phyloP scores from a whole-genome alignment of 495 filamentous ascomycete genomes.

The Xylaria curta region DNA sequence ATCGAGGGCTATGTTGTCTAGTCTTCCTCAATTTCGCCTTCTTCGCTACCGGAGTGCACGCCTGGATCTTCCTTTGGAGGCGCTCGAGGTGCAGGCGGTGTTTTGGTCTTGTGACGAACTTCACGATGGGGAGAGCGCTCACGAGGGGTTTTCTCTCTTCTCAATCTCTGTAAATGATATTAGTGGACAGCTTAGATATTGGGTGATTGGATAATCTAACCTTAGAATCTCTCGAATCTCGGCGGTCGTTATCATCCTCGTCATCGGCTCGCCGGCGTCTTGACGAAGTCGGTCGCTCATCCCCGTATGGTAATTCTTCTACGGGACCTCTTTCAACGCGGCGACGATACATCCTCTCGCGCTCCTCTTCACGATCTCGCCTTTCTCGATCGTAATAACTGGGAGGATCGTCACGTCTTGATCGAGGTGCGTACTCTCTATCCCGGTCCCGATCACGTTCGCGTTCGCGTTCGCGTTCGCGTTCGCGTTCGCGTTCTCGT shows the following conservation, averaged over 20 bases:
- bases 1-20: conserved; percentile 41
- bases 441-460: conserved; percentile 56
- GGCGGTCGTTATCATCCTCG: conserved; percentile 72
- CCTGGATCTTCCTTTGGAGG: conserved; percentile 66
- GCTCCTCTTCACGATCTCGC: conserved; percentile 81
- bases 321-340: conserved; percentile 78
- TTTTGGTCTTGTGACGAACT: conserved; percentile 60
- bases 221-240: conserved; percentile 68
- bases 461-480: conserved; percentile 52
- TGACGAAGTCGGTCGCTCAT: conserved; percentile 67
- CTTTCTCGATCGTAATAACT: conserved; percentile 71
- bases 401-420: conserved; percentile 53
- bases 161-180: conserved; percentile 58
- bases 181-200: conserved; percentile 27
- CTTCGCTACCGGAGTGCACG: conserved; percentile 88
- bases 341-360: conserved; percentile 82
- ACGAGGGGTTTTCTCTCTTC: conserved; percentile 62
- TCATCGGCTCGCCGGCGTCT: conserved; percentile 74
- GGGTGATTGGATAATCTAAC: conserved; percentile 44
- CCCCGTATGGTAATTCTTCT: conserved; percentile 88
- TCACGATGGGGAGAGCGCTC: conserved; percentile 66
- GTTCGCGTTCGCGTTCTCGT: conserved; percentile 45
- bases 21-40: conserved; percentile 97
- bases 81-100: conserved; percentile 51
- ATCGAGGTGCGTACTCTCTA: conserved; percentile 37